Conservation (phyloP, 768 basidiomycete species). For the Lactarius sanguifluus region DNA sequence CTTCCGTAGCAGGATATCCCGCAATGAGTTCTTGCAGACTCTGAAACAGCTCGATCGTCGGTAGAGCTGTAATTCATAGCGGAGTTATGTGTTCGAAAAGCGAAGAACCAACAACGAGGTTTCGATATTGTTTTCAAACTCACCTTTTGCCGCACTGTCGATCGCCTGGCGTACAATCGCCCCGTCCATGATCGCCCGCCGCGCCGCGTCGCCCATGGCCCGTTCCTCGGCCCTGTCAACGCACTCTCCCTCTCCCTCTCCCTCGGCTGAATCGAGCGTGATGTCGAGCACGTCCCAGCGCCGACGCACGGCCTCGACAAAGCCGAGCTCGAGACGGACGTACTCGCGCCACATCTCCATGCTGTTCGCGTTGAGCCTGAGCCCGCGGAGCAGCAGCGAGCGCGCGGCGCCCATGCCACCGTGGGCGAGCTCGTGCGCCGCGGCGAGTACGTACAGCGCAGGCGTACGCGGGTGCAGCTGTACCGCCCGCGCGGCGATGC, state of each 20-base stretch:
- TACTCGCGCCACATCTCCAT: conserved; percentile 86
- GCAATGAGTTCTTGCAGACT: conserved; percentile 45
- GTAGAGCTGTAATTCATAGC: conserved; percentile 38
- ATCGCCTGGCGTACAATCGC: conserved; percentile 81
- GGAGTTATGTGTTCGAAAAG: background rate
- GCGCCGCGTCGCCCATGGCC: conserved; percentile 53
- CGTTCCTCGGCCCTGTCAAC: conserved; percentile 41
- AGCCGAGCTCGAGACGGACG: conserved; percentile 85
- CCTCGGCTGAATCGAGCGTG: conserved; percentile 32
- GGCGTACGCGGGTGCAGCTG: conserved; percentile 83
- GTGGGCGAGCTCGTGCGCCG: conserved; percentile 77
- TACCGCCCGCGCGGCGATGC: conserved; percentile 84
- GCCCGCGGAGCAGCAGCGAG: conserved; percentile 78
- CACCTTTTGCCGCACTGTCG: conserved; percentile 71
- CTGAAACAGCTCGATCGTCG: conserved; percentile 43
- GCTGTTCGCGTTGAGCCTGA: conserved; percentile 72
- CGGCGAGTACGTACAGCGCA: conserved; percentile 79
- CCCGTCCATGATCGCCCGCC: conserved; percentile 70
- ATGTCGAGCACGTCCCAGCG: conserved; percentile 84
- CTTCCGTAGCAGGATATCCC: conserved; percentile 43
- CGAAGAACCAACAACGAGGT: too few relatives aligned
- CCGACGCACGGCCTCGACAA: conserved; percentile 74
- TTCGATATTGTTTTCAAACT: conserved; percentile 23
- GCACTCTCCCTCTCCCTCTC: conserved; percentile 31
- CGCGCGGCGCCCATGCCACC: conserved; percentile 78